Base-by-base conservation (phyloP, 768 basidiomycete species). In the Boletus reticulatus region DNA sequence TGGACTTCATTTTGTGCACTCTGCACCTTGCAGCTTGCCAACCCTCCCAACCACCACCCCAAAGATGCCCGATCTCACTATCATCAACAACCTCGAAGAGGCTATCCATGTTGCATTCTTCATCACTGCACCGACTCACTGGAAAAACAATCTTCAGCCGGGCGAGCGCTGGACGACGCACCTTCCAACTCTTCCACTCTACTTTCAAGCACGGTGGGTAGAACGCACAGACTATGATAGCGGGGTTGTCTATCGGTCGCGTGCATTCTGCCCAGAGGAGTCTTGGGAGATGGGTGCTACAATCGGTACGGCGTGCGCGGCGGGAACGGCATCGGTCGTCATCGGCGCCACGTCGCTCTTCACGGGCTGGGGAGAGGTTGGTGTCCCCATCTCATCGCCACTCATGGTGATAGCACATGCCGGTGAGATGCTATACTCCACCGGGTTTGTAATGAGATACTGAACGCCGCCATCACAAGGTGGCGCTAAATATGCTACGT, bases 21-120 rank as follows among this genome's bases (percentile, higher is more conserved):
- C 24, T 24, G 24, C 24, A 24, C 38, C 12, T 43, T 12, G 3
- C 27, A 49, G 16, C 10, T 48, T 6, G 20, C 31, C 42, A 20
- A 27, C 19, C 4, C 49, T 38, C 48, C 38, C 37, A 32, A 22
- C 22, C 22, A n/a, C 24, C 24, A 24, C 24, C 24, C 24, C 24
- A 24, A 24, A 24, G 24, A 24, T 64, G 63, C 63, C 63, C 0
- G 55, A 65, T 29, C 46, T 65, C 4, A 64, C 64, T 8, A 54
- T 66, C 9, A 41, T 56, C 32, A 67, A 66, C 17, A 29, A 64
- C 31, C 56, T 66, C 9, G 51, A 58, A 6, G 57, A 66, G 45
- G 22, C 57, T 9, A 58, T 66, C 31, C 65, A 67, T 2, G 43
- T 66, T 0, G 57, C 65, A 0, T 66, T 67, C 41, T 67, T 55